Evolutionary conservation across 2,329 filamentous ascomycete genomes (phyloP).

Genomic region (Pyricularia grisea): DNA sequence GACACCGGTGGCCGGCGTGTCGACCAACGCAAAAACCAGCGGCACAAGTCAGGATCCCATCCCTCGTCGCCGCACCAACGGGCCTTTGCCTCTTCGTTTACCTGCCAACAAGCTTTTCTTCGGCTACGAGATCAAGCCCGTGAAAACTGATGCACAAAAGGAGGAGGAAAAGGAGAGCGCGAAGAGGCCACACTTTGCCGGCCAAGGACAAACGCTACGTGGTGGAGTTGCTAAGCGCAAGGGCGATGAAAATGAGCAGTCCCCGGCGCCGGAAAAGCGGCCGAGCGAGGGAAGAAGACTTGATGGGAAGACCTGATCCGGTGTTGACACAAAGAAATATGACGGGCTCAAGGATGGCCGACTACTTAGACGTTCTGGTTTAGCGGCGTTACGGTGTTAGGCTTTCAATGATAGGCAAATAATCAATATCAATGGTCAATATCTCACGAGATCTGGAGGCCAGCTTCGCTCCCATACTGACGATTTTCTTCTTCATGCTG

Average conservation of each 20-base stretch:
- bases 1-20: constrained; percentile 57
- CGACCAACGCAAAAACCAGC: constrained; percentile 23
- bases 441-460: background rate
- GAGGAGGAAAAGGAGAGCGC: constrained; percentile 56
- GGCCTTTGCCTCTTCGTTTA: constrained; percentile 76
- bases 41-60: constrained; percentile 14
- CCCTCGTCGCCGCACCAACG: constrained; percentile 50
- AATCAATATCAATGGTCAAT: background rate
- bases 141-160: constrained; percentile 69
- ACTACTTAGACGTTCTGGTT: background rate
- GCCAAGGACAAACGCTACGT: constrained; percentile 72
- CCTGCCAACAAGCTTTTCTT: constrained; percentile 92
- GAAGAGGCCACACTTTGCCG: constrained; percentile 67
- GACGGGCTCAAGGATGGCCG: background rate
- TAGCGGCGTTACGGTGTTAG: background rate
- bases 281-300: constrained; percentile 32
- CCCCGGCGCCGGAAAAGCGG: constrained; percentile 38
- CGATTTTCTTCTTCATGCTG: background rate
- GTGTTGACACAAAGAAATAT: background rate
- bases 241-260: constrained; percentile 38
- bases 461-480: background rate
- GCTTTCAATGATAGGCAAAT: background rate
- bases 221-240: constrained; percentile 64
- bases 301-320: constrained; percentile 26
- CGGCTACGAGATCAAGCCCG: constrained; percentile 84